phyloP scores from a whole-genome alignment of 2,329 filamentous ascomycete genomes.

The Apiospora pterosperma region DNA sequence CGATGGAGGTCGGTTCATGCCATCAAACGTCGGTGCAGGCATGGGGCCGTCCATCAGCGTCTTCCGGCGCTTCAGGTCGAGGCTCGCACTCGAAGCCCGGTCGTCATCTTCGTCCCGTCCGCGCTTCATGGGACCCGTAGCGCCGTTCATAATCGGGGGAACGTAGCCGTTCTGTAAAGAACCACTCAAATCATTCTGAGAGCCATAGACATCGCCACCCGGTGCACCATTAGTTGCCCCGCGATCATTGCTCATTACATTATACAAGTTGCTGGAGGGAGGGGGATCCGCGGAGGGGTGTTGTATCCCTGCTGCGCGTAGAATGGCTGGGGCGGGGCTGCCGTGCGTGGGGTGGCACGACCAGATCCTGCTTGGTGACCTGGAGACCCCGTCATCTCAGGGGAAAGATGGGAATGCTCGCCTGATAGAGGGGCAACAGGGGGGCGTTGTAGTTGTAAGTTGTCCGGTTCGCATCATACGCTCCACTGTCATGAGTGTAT shows the following conservation, averaged over 20 bases:
- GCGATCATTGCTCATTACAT: conserved; percentile 80
- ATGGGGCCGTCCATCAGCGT: conserved; percentile 62
- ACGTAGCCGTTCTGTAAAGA: conserved; percentile 62
- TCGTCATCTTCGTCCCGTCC: conserved; percentile 58
- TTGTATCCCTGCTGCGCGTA: conserved; percentile 72
- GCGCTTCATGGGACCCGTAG: conserved; percentile 44
- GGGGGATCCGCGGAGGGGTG: conserved; percentile 70
- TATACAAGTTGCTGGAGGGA: conserved; percentile 81
- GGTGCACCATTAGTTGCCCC: conserved; percentile 62
- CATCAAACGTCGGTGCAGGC: conserved; percentile 47
- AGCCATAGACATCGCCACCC: conserved; percentile 67
- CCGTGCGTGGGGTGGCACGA: conserved; percentile 79
- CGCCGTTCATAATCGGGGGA: conserved; percentile 64
- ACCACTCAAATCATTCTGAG: conserved; percentile 56
- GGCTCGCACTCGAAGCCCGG: conserved; percentile 60
- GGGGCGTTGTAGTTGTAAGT: conserved; percentile 77
- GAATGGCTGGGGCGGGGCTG: conserved; percentile 67
- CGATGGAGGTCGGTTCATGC: conserved; percentile 45
- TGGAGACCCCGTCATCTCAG: conserved; percentile 81
- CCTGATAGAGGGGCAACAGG: conserved; percentile 63
- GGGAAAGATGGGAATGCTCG: conserved; percentile 73
- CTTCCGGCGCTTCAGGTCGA: conserved; percentile 75
- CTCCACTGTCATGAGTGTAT: conserved; percentile 79
- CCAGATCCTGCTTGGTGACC: conserved; percentile 76
- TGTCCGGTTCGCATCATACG: conserved; percentile 69